A percentile compares a stretch with the other conserved stretches of the same genome.
These are phyloP conservation scores for Apiotrichum veenhuisii DNA, from an alignment of 1,284 basidiomycete genomes.

Conservation along the genomic window DNA sequence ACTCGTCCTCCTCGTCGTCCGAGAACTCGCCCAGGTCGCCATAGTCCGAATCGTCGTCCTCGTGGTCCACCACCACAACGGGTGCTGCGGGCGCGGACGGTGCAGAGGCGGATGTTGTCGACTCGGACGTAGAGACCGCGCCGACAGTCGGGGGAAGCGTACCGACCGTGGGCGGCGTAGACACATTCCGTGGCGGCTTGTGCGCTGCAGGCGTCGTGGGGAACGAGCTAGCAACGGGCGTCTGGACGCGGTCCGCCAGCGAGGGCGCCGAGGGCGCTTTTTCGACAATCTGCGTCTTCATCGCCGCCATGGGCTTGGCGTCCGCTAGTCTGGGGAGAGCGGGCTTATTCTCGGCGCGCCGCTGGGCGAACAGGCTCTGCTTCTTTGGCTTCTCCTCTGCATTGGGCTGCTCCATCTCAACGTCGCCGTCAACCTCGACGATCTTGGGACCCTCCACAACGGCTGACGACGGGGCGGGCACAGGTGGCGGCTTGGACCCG, in stretches of 20 bases:
- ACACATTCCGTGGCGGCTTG: not conserved
- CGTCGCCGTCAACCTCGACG: slow-evolving; percentile 5
- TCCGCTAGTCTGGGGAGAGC: slow-evolving; percentile 23
- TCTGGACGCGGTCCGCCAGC: not conserved
- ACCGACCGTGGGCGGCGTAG: not conserved
- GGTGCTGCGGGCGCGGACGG: not conserved
- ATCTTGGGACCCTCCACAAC: not conserved
- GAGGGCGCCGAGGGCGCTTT: slow-evolving; percentile 4
- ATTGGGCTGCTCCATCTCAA: slow-evolving; percentile 3
- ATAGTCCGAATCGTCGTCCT: slow-evolving; percentile 29
- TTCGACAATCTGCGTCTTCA: slow-evolving; percentile 34
- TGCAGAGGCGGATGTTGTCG: too few species aligned
- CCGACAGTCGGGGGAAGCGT: not conserved
- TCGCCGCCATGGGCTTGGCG: slow-evolving; percentile 25
- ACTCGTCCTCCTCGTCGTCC: slow-evolving; percentile 43
- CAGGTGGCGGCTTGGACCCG: not conserved
- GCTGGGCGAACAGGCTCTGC: slow-evolving; percentile 36
- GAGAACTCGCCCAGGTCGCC: slow-evolving; percentile 35
- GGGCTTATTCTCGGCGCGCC: slow-evolving; percentile 10
- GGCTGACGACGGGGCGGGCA: not conserved
- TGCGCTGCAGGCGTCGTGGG: not conserved
- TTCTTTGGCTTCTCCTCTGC: slow-evolving; percentile 22
- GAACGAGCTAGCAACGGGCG: not conserved
- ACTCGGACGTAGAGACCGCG: not conserved
- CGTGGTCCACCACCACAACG: slow-evolving; percentile 15